Percentiles rank a stretch among this genome's conserved stretches.
Conservation (phyloP, 192 early-diverging fungal species). For the Coemansia umbellata region DNA sequence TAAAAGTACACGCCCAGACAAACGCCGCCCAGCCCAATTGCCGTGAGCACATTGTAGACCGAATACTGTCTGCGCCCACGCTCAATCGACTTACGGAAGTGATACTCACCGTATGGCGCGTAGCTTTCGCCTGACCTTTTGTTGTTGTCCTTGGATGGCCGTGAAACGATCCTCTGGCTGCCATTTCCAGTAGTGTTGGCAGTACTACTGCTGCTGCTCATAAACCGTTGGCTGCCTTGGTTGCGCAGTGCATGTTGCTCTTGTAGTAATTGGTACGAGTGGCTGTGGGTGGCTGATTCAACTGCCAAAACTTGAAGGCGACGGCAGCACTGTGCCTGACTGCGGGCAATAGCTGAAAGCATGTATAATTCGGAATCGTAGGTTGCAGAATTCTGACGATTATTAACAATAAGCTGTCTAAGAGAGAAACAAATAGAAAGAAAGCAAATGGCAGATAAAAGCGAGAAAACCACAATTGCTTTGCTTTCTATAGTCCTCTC, state of each 20-base stretch:
- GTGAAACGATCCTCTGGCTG: not conserved
- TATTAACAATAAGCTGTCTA: too few species aligned
- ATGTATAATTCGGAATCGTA: too few species aligned
- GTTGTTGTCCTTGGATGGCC: not conserved
- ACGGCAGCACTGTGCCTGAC: not conserved
- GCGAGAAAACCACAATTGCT: too few species aligned
- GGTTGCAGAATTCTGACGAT: too few species aligned
- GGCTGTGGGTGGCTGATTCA: not conserved
- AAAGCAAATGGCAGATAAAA: too few species aligned
- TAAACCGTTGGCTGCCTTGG: not conserved
- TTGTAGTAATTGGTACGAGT: too few species aligned
- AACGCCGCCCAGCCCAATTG: slow-evolving; percentile 12
- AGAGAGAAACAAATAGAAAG: too few species aligned
- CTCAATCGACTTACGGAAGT: slow-evolving; percentile 43
- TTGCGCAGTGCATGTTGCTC: too few species aligned
- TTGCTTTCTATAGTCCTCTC: too few species aligned
- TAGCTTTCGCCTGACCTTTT: not conserved
- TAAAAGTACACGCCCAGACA: slow-evolving; percentile 55
- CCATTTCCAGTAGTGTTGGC: too few species aligned
- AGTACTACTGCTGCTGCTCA: not conserved
- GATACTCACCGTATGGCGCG: slow-evolving; percentile 33
- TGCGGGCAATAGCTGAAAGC: too few species aligned
- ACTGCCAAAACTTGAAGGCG: not conserved
- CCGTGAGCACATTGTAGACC: slow-evolving; percentile 19
- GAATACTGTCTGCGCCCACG: slow-evolving; percentile 39